phyloP scores from a whole-genome alignment of 2,329 filamentous ascomycete species.

The Kalmusia sp. region DNA sequence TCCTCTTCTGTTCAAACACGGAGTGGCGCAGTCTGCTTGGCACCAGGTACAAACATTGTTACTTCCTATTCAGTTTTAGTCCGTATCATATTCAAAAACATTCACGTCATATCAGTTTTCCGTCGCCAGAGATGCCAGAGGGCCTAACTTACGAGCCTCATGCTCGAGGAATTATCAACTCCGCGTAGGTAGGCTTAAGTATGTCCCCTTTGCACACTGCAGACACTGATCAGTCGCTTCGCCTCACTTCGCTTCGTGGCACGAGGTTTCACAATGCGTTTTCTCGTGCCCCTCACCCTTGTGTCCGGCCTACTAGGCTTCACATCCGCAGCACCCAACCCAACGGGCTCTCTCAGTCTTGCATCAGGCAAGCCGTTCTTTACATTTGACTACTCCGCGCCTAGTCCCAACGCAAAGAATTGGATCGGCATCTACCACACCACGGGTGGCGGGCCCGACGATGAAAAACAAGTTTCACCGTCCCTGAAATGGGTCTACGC shows the following conservation, averaged over 20 bases:
- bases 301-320: not conserved
- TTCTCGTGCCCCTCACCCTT: not conserved
- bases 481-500: conserved; percentile 13
- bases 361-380: not conserved
- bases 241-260: not conserved
- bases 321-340: not conserved
- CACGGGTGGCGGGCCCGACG: conserved; percentile 6
- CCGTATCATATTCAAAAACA: not conserved
- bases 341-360: conserved; percentile 4
- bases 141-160: not conserved
- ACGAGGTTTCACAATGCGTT: not conserved
- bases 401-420: conserved; percentile 11
- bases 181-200: no score
- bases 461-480: conserved; percentile 8
- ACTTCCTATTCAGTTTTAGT: not conserved
- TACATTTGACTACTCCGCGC: conserved; percentile 12
- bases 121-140: not conserved
- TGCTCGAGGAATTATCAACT: no score
- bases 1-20: not conserved
- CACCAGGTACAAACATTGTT: not conserved
- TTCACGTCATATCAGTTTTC: not conserved
- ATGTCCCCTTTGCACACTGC: no score
- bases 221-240: no score
- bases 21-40: conserved; percentile 2
- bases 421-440: conserved; percentile 17